Conservation (phyloP, 73 alveolate genomes). For the Paramecium sexaurelia region DNA sequence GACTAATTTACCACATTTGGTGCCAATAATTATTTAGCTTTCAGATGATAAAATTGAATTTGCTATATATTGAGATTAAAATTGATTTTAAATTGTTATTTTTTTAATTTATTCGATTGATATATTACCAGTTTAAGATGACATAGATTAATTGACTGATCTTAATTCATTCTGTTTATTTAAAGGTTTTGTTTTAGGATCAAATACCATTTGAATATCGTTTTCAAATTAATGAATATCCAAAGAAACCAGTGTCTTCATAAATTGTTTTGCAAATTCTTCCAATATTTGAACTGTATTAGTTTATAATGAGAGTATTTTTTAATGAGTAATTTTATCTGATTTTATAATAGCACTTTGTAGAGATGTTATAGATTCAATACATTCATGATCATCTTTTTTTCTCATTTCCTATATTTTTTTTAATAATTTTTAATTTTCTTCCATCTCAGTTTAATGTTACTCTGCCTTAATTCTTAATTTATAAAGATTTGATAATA, state of each 20-base stretch:
- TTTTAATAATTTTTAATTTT: neutral
- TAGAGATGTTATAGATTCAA: neutral
- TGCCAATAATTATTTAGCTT: neutral
- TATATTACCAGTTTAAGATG: neutral
- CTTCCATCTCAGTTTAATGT: neutral
- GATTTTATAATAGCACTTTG: neutral
- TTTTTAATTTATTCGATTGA: neutral
- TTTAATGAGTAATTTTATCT: neutral
- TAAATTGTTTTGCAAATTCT: neutral
- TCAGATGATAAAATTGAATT: neutral
- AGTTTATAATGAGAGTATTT: neutral
- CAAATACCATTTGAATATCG: neutral
- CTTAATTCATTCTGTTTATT: neutral
- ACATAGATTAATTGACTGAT: constrained; percentile 5
- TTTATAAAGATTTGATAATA: neutral
- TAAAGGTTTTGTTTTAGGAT: neutral
- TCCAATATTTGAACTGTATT: neutral
- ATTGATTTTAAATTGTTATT: neutral
- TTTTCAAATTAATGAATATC: neutral
- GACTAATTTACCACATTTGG: constrained; percentile 2
- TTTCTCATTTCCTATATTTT: constrained; percentile 6
- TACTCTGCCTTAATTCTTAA: neutral
- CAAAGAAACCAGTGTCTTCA: neutral
- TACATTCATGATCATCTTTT: neutral
- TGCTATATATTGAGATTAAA: neutral